Evolutionary conservation across 148 eudicot species (phyloP).

Genomic region (Bassia scoparia): DNA sequence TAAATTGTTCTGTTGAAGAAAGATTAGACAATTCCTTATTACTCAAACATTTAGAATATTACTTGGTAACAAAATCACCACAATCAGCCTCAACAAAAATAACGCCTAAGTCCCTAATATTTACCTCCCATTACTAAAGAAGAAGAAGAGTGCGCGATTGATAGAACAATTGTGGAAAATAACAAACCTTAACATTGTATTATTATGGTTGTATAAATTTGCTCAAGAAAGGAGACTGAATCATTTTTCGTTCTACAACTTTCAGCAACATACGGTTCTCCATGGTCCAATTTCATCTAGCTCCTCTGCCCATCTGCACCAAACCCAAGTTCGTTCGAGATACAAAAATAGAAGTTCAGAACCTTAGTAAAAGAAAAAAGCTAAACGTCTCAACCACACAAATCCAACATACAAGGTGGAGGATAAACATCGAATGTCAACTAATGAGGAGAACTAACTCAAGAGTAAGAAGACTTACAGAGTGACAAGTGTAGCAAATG

Average conservation of each 20-base stretch:
- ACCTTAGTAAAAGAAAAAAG: not conserved
- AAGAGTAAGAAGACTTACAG: conserved; percentile 51
- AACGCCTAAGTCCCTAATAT: too few relatives aligned
- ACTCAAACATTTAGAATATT: too few relatives aligned
- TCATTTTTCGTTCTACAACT: conserved; percentile 50
- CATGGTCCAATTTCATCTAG: conserved; percentile 89
- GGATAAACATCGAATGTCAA: not conserved
- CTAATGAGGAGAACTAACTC: conserved; percentile 5
- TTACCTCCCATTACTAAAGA: too few relatives aligned
- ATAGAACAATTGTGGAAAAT: conserved; percentile 11
- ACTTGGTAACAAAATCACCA: too few relatives aligned
- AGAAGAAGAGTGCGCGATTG: not conserved
- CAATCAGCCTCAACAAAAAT: too few relatives aligned
- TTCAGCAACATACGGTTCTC: conserved; percentile 59
- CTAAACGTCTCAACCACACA: not conserved
- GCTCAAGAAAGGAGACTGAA: conserved; percentile 62
- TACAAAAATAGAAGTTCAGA: not conserved
- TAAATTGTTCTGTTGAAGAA: too few relatives aligned
- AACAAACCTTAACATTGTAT: conserved; percentile 48
- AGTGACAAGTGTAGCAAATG: conserved; percentile 90
- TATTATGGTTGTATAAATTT: conserved; percentile 67
- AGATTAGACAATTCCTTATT: too few relatives aligned
- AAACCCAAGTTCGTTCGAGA: not conserved
- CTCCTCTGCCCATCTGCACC: conserved; percentile 93
- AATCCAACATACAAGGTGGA: not conserved